These are phyloP conservation scores for Coleophoma crateriformis DNA, from an alignment of 2,329 filamentous ascomycete species.

Conservation along the genomic window DNA sequence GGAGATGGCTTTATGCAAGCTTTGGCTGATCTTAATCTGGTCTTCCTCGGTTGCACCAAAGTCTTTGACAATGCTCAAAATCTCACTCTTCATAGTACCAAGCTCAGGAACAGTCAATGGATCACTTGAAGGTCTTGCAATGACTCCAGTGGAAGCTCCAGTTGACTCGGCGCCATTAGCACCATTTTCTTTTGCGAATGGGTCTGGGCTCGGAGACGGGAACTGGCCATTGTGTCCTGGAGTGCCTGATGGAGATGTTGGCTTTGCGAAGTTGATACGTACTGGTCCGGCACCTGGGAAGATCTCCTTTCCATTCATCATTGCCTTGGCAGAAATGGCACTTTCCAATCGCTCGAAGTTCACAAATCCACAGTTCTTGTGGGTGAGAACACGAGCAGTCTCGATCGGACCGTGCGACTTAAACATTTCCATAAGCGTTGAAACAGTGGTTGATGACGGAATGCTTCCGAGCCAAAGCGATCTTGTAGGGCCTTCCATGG, in stretches of 20 bases:
- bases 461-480: slow-evolving; percentile 97
- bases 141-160: slow-evolving; percentile 31
- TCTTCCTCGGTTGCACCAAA: slow-evolving; percentile 85
- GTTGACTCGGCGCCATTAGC: slow-evolving; percentile 28
- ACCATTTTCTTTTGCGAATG: slow-evolving; percentile 56
- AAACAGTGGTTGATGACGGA: slow-evolving; percentile 92
- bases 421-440: slow-evolving; percentile 92
- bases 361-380: slow-evolving; percentile 99
- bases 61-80: slow-evolving; percentile 78
- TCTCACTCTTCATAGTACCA: slow-evolving; percentile 73
- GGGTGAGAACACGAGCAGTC: slow-evolving; percentile 87
- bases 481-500: slow-evolving; percentile 82
- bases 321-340: slow-evolving; percentile 79
- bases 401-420: slow-evolving; percentile 86
- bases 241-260: slow-evolving; percentile 82
- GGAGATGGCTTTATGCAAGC: slow-evolving; percentile 70
- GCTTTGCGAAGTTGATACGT: slow-evolving; percentile 95
- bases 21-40: slow-evolving; percentile 62
- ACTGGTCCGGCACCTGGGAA: slow-evolving; percentile 95
- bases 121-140: slow-evolving; percentile 35
- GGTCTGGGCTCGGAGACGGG: slow-evolving; percentile 87
- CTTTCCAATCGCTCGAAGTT: slow-evolving; percentile 93
- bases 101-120: slow-evolving; percentile 68
- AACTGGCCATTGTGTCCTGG: slow-evolving; percentile 85
- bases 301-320: slow-evolving; percentile 94